Base-by-base conservation (phyloP, 805 yeast genomes). In the Spathaspora gorwiae region DNA sequence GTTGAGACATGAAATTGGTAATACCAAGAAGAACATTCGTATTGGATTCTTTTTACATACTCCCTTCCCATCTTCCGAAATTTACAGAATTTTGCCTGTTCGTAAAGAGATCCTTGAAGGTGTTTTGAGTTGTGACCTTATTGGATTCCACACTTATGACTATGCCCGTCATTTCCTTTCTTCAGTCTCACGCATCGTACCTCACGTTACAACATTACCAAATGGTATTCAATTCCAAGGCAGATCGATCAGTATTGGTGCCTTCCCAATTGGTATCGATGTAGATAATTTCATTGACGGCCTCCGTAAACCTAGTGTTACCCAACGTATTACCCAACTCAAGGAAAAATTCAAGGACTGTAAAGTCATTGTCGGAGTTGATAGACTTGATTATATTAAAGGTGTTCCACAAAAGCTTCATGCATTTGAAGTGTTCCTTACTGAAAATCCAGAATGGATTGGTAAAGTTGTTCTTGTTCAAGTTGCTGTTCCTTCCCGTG, bases 61-160 rank as follows among this genome's bases (percentile, higher is more conserved):
- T 0, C 99, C 99, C 1, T 94, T 94, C 79, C 99, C 99, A 11
- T 87, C 96, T 9, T 84, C 95, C 46, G 99, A 94, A 62, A 92
- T 94, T 49, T 94, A 94, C 70, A 76, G 99, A 61, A 90, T 95
- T 45, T 72, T 94, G 55, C 99, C 99, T 0, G 99, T 95, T 12
- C 78, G 99, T 66, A 81, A 84, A 54, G 98, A 95, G 64, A 89
- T 94, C 42, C 70, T 94, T 55, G 80, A 79, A 50, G 99, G 99
- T 46, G 96, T 94, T 2, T 72, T 94, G 59, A 84, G 94, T 56
- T 92, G 98, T 68, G 96, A 94, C 62, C 75, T 95, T 56, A 82
- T 94, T 59, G 99, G 99, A 0, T 94, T 94, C 77, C 99, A 94
- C 65, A 94, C 99, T n/a, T 95, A 94, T 64, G 99, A 94, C 64